Percentiles rank a stretch among this genome's conserved stretches.
Evolutionary conservation across 352 stramenopile species (phyloP).

Genomic region (Phytophthora palmivora): DNA sequence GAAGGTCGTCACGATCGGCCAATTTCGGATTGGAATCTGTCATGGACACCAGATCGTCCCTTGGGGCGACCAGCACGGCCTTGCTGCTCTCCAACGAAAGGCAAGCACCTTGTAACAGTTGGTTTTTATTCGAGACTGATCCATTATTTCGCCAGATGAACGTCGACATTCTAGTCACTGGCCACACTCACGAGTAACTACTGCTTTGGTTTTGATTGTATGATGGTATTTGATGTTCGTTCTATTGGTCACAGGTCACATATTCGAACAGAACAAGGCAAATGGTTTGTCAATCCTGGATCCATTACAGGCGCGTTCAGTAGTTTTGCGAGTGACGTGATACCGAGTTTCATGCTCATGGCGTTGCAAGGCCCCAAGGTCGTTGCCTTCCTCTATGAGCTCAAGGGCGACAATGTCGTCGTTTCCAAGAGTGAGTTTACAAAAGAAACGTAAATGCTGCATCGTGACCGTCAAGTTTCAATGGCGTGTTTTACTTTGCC

Average conservation of each 20-base stretch:
- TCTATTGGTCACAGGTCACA: conserved; percentile 59
- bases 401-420: conserved; percentile 82
- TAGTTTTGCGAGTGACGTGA: conserved; percentile 72
- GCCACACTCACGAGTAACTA: conserved; percentile 93
- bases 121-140: background rate
- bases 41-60: conserved; percentile 97
- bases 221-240: background rate
- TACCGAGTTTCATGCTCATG: conserved; percentile 98
- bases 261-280: conserved; percentile 93
- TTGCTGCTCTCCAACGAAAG: conserved; percentile 91
- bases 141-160: conserved; percentile 80
- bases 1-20: conserved; percentile 95
- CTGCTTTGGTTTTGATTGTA: background rate
- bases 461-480: conserved; percentile 8
- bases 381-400: conserved; percentile 97
- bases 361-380: conserved; percentile 97
- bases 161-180: conserved; percentile 97
- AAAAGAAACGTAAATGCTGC: conserved; percentile 60
- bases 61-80: conserved; percentile 88
- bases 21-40: conserved; percentile 97
- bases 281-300: conserved; percentile 98
- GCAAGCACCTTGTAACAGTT: conserved; percentile 6
- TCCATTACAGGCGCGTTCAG: conserved; percentile 97
- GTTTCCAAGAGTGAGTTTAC: conserved; percentile 92
- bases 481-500: conserved; percentile 13